Base-by-base conservation (phyloP, 257 asterid species). In the Solanum megistacrolobum region DNA sequence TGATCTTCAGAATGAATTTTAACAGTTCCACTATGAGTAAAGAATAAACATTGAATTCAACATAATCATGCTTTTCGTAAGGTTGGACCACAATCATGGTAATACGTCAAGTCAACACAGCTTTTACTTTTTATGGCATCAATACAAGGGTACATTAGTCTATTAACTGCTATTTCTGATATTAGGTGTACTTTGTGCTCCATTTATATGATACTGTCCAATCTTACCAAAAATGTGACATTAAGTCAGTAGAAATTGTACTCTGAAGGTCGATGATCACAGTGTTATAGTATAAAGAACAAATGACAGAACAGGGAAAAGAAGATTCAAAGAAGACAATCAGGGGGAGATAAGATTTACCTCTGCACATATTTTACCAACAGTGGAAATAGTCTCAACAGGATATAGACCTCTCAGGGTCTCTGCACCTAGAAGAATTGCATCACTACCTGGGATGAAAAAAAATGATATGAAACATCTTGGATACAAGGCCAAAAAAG, bases 391-490 rank as follows among this genome's bases (percentile, higher is more conserved):
- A 75, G 98, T 94, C 93, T 95, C 98, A 58, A 95, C 91, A 14
- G 99, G 99, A 92, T 96, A 96, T 69, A 95, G 89, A 41, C 98
- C 99, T 81, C 98, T 95, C 89, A 96, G 88, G 89, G 99, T 96
- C 93, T 96, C 99, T 71, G 99, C 99, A 84, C 98, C 98, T 21
- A 96, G 98, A 93, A 96, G 98, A 90, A 96, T 96, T 71, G 98
- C 99, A 93, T 96, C 99, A 90, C 95, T 93, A 62, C 99, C 99
- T 96, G 95, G 83, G 90, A 79, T 48, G 43, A 82, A 82, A 82
- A 48, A 31, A 29, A 29, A 48, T 81, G 5, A 29, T 52, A 82
- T 48, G 41, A 48, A 48, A 7, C 46, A 82, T 82, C 43, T 52
- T 5, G 82, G 83, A 36, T 3, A 36, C 18, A 4, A 82, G 85